These are phyloP conservation scores for Metschnikowia orientalis DNA, from an alignment of 805 yeast genomes.

Conservation along the genomic window DNA sequence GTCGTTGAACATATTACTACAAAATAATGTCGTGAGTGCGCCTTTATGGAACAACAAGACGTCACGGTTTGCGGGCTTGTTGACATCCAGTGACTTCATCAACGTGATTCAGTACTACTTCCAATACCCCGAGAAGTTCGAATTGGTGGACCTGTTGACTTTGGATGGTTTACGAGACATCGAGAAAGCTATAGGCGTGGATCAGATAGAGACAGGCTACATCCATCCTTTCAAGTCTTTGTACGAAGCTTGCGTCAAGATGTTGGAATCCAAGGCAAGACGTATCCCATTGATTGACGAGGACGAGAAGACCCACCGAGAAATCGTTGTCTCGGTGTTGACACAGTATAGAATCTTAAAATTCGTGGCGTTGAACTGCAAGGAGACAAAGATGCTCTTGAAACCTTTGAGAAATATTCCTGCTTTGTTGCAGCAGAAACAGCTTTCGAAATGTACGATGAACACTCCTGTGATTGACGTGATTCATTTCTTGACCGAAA, in stretches of 20 bases:
- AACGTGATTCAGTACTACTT: slow-evolving; percentile 93
- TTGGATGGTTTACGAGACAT: slow-evolving; percentile 82
- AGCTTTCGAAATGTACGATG: slow-evolving; percentile 78
- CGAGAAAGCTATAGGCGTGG: slow-evolving; percentile 82
- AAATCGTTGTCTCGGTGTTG: slow-evolving; percentile 89
- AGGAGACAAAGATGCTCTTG: slow-evolving; percentile 79
- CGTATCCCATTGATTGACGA: slow-evolving; percentile 92
- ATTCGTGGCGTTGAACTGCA: slow-evolving; percentile 93
- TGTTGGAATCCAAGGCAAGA: slow-evolving; percentile 84
- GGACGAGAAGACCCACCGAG: slow-evolving; percentile 88
- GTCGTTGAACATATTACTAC: slow-evolving; percentile 81
- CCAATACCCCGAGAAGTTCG: slow-evolving; percentile 82
- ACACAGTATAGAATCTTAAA: slow-evolving; percentile 95
- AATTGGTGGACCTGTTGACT: slow-evolving; percentile 79
- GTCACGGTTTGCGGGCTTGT: slow-evolving; percentile 87
- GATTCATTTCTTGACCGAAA: slow-evolving; percentile 70
- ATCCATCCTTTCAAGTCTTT: slow-evolving; percentile 88
- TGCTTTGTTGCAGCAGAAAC: slow-evolving; percentile 51
- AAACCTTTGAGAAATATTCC: slow-evolving; percentile 69
- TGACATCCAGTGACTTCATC: slow-evolving; percentile 88
- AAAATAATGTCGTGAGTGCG: slow-evolving; percentile 92
- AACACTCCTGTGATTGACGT: slow-evolving; percentile 92
- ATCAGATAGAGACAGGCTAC: slow-evolving; percentile 77
- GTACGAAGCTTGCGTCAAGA: slow-evolving; percentile 88
- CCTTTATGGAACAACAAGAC: slow-evolving; percentile 93